Evolutionary conservation across 129 eudicot species (phyloP), one percentile per base, ranked within the genome.

Genomic region (Silybum marianum): DNA sequence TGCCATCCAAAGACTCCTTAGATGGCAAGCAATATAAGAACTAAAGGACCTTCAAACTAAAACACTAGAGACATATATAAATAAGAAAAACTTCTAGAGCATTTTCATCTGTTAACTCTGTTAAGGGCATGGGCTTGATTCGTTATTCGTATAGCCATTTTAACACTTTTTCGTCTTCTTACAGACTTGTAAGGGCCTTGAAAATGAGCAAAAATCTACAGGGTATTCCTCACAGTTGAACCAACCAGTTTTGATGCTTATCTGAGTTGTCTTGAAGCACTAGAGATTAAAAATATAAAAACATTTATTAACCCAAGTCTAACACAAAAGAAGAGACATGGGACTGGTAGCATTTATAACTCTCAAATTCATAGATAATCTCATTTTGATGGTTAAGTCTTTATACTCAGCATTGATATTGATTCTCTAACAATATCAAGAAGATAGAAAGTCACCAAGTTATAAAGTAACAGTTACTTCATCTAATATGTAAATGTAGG

Each of bases 261-360:
- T 67, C 23, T 77, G 62, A 65, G 39, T 65, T 77, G 25, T 62
- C 51, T 36, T 34, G 24, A 77, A 65, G 73, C 81, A 22, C 24
- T 65, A 38, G 60, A 65, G 23, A 13, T 62, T 11, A 32, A 10
- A 63, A 63, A 21, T 13, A 10, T n/a, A n/a, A 22, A 5, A 63
- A 30, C 81, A 63, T 30, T 36, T 63, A 63, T 14, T 13, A 58
- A 62, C 44, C 79, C 58, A 38, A 12, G 30, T 23, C 51, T 23
- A 76, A 76, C 60, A 9, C 7, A 60, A 60, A 32, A 10, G 39
- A 39, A n/a, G 18, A n/a, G 21, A 39, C 23, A 48, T 51, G 58
- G 16, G 18, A 48, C 42, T 28, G 25, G 26, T 25, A 51, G 78
- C 26, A 48, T 48, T 26, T 16, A n/a, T 25, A 74, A 9, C 54